Evolutionary conservation across 441 rosid species (phyloP), one percentile per base, ranked within the genome.

Genomic region (Brassica hybrid): DNA sequence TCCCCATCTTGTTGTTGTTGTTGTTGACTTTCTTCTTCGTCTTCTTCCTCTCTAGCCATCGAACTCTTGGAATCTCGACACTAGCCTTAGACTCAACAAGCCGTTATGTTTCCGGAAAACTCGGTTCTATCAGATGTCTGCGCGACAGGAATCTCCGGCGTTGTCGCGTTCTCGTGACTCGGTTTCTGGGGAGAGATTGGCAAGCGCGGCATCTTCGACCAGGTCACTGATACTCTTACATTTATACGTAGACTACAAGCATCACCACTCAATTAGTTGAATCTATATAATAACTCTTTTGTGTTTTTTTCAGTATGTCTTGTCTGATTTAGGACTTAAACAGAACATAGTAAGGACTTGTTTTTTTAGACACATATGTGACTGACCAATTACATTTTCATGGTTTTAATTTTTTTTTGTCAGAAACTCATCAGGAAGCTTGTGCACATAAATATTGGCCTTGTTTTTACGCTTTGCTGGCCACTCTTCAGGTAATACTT

Each of bases 391-490:
- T 2, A 1, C 50, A 48, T 54, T 6, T 38, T 3, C 73, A 34
- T 58, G 66, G 17, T 50, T 72, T 81, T 34, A 1, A n/a, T n/a
- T n/a, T n/a, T n/a, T 30, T 1, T 32, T 36, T 36, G 38, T 8
- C 83, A 88, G 97, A 91, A 91, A 77, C 83, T 90, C 82, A 88
- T 89, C 43, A 80, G 98, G 90, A 94, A 92, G 94, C 88, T 94
- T 71, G 96, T 92, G 66, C 99, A 95, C 81, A 83, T 88, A 62
- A 91, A 91, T 68, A 83, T 93, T n/a, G 97, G 97, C 65, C 83
- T 89, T 68, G 86, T 76, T 64, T 91, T 91, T 85, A 90, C 92
- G 94, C 97, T 93, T 74, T 93, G 97, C 84, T 93, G 98, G 98
- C 97, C 95, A 5, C 48, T 93, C 66, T 92, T 88, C 95, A 90